phyloP scores from a whole-genome alignment of 371 early-diverging fungal species.

The Lichtheimia hyalospora region DNA sequence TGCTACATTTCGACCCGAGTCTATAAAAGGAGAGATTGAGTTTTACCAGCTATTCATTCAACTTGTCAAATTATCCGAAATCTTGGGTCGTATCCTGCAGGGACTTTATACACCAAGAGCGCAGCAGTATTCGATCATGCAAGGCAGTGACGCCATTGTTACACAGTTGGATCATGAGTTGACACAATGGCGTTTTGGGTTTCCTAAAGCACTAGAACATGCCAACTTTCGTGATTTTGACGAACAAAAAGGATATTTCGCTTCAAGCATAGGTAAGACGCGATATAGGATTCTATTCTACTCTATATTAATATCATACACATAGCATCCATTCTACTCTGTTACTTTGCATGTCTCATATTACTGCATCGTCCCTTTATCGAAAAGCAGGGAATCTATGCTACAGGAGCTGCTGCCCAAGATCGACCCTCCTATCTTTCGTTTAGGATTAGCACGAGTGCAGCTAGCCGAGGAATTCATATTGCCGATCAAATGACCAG shows the following conservation, averaged over 20 bases:
- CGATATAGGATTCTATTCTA: not conserved
- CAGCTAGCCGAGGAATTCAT: slow-evolving; percentile 41
- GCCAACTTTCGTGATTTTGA: slow-evolving; percentile 40
- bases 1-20: slow-evolving; percentile 30
- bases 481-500: slow-evolving; percentile 39
- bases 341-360: slow-evolving; percentile 40
- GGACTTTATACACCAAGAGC: slow-evolving; percentile 50
- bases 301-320: not conserved
- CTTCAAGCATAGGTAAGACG: slow-evolving; percentile 43
- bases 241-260: slow-evolving; percentile 35
- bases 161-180: slow-evolving; percentile 43
- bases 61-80: slow-evolving; percentile 46
- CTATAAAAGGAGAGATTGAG: slow-evolving; percentile 15
- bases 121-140: slow-evolving; percentile 30
- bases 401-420: slow-evolving; percentile 1
- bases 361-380: slow-evolving; percentile 52
- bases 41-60: slow-evolving; percentile 47
- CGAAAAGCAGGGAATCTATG: slow-evolving; percentile 16
- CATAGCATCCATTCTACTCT: slow-evolving; percentile 34
- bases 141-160: slow-evolving; percentile 46
- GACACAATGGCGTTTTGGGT: slow-evolving; percentile 49
- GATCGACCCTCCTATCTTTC: slow-evolving; percentile 33
- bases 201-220: slow-evolving; percentile 36
- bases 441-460: slow-evolving; percentile 46
- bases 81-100: slow-evolving; percentile 44